Conservation (phyloP, 129 eudicot species). For the Flaveria linearis region DNA sequence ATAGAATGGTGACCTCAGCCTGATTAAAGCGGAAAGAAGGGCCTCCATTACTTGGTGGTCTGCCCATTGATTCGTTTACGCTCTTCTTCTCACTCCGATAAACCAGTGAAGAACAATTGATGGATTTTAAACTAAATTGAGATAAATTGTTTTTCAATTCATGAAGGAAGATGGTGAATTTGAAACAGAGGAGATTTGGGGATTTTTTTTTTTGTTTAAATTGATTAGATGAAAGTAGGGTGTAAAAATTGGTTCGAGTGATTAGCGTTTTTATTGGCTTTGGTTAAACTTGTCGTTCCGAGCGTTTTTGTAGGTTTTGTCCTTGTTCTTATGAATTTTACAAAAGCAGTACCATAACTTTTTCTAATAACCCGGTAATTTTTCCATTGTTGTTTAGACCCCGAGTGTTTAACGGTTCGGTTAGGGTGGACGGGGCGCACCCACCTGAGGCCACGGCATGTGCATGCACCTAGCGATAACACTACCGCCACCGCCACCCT, state of each 20-base stretch:
- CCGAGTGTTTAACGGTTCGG: too few relatives aligned
- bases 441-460: too few relatives aligned
- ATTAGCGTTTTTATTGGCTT: slow-evolving; percentile 24
- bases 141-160: background rate
- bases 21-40: slow-evolving; percentile 84
- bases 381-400: background rate
- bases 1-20: slow-evolving; percentile 51
- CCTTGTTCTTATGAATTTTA: background rate
- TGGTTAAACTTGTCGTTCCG: slow-evolving; percentile 26
- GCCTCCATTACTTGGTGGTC: slow-evolving; percentile 93
- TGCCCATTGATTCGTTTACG: slow-evolving; percentile 60
- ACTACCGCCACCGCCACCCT: too few relatives aligned
- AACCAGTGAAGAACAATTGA: slow-evolving; percentile 14
- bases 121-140: background rate
- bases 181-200: slow-evolving; percentile 9
- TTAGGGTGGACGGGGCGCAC: too few relatives aligned
- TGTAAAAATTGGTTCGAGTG: slow-evolving; percentile 8
- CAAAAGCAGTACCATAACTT: slow-evolving; percentile 12
- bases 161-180: background rate
- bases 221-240: slow-evolving; percentile 16
- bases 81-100: background rate
- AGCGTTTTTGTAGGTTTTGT: slow-evolving; percentile 5
- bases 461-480: too few relatives aligned
- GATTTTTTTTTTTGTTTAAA: background rate
- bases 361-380: background rate